These are phyloP conservation scores for Lepidium africanum DNA, from an alignment of 345 rosid genomes.

Conservation along the genomic window DNA sequence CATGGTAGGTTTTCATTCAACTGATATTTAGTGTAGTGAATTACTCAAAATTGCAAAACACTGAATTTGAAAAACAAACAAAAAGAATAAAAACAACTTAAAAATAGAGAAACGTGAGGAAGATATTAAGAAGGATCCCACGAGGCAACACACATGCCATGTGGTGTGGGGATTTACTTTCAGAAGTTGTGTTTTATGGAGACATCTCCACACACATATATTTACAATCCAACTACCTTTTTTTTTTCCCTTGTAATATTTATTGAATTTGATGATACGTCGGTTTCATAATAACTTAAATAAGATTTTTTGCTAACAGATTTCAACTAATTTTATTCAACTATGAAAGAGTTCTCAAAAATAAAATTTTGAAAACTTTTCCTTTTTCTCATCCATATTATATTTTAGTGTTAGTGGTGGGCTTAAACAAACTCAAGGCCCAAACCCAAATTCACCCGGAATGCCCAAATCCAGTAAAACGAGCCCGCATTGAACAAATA, in stretches of 20 bases:
- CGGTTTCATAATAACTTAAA: neutral
- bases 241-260: neutral
- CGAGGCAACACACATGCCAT: constrained; percentile 23
- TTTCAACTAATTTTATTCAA: neutral
- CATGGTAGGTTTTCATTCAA: too few species aligned
- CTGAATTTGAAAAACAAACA: neutral
- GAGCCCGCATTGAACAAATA: too few species aligned
- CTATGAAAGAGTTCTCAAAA: neutral
- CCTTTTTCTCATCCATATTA: too few species aligned
- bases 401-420: too few species aligned
- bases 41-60: neutral
- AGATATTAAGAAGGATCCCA: constrained; percentile 11
- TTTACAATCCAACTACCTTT: neutral
- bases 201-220: constrained; percentile 13
- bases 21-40: too few species aligned
- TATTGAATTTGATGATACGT: neutral
- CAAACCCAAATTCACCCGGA: too few species aligned
- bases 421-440: too few species aligned
- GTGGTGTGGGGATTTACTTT: constrained; percentile 23
- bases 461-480: too few species aligned
- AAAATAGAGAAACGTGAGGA: neutral
- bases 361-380: too few species aligned
- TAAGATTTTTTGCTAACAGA: neutral
- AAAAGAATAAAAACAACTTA: neutral
- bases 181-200: constrained; percentile 22